Evolutionary conservation across 495 filamentous ascomycete species (phyloP).

Genomic region (Hypoxylon fragiforme): DNA sequence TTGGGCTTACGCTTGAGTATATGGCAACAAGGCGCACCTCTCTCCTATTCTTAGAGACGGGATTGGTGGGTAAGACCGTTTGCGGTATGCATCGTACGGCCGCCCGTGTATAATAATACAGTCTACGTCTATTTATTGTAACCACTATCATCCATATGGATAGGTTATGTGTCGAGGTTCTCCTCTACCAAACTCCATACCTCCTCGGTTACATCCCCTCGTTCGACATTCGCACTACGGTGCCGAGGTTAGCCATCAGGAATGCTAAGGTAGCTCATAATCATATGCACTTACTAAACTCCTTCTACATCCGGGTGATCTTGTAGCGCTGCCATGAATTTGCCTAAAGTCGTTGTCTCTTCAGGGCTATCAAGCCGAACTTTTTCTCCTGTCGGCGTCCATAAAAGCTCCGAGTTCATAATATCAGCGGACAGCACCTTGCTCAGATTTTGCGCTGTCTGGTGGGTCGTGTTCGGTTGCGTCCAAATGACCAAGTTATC

Average conservation of each 20-base stretch:
- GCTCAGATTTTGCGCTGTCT: conserved; percentile 64
- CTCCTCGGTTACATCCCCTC: conserved; percentile 48
- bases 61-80: neutral
- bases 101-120: neutral
- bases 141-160: no score
- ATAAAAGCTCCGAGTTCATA: conserved; percentile 75
- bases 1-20: neutral
- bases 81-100: neutral
- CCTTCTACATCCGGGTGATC: conserved; percentile 68
- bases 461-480: conserved; percentile 67
- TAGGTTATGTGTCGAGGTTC: conserved; percentile 43
- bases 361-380: conserved; percentile 56
- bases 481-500: conserved; percentile 75
- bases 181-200: conserved; percentile 55
- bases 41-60: conserved; percentile 5
- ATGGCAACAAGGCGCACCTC: neutral
- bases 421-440: conserved; percentile 64
- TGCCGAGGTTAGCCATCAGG: neutral
- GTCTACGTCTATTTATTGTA: conserved; percentile 24
- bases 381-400: conserved; percentile 79
- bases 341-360: conserved; percentile 55
- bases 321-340: conserved; percentile 55
- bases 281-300: conserved; percentile 57
- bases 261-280: no score
- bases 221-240: conserved; percentile 54